A percentile compares a stretch with the other conserved stretches of the same genome.
phyloP scores from a whole-genome alignment of 345 rosid genomes.

The Sonneratia alba region DNA sequence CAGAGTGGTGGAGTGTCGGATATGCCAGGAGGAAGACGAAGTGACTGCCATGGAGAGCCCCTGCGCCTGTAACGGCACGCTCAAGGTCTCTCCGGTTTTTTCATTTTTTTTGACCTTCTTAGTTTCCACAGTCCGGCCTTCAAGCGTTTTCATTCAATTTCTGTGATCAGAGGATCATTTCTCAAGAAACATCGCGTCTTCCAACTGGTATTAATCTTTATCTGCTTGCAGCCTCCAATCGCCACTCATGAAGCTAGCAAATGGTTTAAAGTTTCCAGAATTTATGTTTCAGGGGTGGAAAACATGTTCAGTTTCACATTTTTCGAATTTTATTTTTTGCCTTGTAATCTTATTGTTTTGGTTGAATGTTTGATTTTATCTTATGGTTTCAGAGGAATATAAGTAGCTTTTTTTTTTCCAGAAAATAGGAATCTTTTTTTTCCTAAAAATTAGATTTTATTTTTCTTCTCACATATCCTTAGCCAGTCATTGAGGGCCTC shows the following conservation, averaged over 20 bases:
- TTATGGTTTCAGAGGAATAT: neutral
- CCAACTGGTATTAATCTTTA: neutral
- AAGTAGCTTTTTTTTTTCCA: neutral
- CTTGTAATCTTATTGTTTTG: neutral
- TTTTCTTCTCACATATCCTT: neutral
- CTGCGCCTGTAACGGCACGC: conserved; percentile 58
- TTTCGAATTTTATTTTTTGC: neutral
- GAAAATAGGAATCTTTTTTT: no score
- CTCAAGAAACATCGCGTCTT: neutral
- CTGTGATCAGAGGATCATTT: neutral
- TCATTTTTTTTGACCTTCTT: neutral
- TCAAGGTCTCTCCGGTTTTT: conserved; percentile 31
- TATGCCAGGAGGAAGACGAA: conserved; percentile 60
- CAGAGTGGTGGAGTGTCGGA: conserved; percentile 44
- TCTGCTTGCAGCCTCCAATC: neutral
- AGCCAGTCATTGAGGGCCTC: neutral
- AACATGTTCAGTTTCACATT: neutral
- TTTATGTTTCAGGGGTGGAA: neutral
- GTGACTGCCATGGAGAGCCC: conserved; percentile 44
- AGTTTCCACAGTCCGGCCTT: no score
- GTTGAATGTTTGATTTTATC: neutral
- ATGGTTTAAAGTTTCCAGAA: neutral
- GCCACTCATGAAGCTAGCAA: neutral
- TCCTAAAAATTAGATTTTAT: neutral
- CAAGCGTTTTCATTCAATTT: neutral